A percentile compares a stretch with the other conserved stretches of the same genome.
Evolutionary conservation across 1,284 basidiomycete genomes (phyloP).

Genomic region (Sanghuangporus weigelae): DNA sequence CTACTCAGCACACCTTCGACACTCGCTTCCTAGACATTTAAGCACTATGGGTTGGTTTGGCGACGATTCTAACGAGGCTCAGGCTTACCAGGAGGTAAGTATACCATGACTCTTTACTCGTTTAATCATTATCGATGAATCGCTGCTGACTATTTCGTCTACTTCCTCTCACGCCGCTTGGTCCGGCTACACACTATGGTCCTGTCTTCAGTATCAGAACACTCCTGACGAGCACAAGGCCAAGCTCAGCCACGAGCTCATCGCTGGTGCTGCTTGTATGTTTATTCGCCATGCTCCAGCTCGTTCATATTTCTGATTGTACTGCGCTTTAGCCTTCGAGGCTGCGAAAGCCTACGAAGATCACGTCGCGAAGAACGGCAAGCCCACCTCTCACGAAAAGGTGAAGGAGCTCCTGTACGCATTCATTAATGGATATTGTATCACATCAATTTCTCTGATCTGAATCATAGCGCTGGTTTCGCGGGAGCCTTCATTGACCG

Average conservation of each 20-base stretch:
- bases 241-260: conserved; percentile 28
- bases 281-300: conserved; percentile 1
- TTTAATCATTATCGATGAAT: not conserved
- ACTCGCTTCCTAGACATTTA: conserved; percentile 17
- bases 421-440: not conserved
- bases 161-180: not conserved
- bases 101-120: not conserved
- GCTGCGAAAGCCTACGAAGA: conserved; percentile 55
- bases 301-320: not conserved
- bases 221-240: conserved; percentile 18
- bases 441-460: not conserved
- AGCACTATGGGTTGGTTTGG: conserved; percentile 50
- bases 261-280: conserved; percentile 25
- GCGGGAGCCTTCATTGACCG: conserved; percentile 41
- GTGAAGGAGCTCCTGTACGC: conserved; percentile 41
- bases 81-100: conserved; percentile 41
- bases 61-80: conserved; percentile 42
- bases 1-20: not conserved
- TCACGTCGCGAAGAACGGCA: conserved; percentile 39
- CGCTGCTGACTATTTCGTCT: not conserved
- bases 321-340: conserved; percentile 23
- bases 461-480: conserved; percentile 35
- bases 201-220: not conserved
- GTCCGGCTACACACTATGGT: not conserved
- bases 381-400: conserved; percentile 36